phyloP scores from a whole-genome alignment of 2,329 filamentous ascomycete species.

The Epichloe hybrida region DNA sequence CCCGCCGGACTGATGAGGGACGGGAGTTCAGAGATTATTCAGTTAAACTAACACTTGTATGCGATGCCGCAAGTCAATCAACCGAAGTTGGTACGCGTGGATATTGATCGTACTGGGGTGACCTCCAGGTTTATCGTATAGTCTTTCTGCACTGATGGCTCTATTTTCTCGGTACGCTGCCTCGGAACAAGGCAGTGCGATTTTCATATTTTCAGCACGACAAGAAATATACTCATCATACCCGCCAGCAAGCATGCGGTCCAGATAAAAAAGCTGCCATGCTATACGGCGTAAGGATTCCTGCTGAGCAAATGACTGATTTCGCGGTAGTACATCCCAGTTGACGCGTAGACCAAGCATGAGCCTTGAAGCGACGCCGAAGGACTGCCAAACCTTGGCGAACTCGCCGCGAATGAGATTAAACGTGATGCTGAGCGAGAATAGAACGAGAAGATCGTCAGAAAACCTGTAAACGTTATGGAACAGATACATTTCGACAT shows the following conservation, averaged over 20 bases:
- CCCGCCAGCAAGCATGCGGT: constrained; percentile 24
- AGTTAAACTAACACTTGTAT: constrained; percentile 19
- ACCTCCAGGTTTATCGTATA: constrained; percentile 17
- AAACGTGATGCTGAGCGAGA: constrained; percentile 22
- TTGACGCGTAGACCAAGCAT: constrained; percentile 26
- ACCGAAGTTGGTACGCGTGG: constrained; percentile 22
- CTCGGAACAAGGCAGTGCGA: constrained; percentile 23
- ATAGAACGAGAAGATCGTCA: constrained; percentile 20
- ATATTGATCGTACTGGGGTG: constrained; percentile 15
- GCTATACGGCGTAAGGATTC: constrained; percentile 23
- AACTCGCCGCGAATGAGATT: constrained; percentile 23
- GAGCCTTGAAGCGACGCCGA: constrained; percentile 22
- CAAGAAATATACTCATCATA: constrained; percentile 27
- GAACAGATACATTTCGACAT: constrained; percentile 27
- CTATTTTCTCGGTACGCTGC: constrained; percentile 19
- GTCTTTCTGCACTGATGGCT: constrained; percentile 17
- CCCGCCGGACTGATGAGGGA: not conserved
- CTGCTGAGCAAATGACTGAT: constrained; percentile 20
- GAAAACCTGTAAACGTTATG: constrained; percentile 25
- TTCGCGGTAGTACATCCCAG: constrained; percentile 20
- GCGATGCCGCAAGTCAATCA: constrained; percentile 23
- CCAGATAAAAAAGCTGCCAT: constrained; percentile 26
- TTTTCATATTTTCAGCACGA: constrained; percentile 24
- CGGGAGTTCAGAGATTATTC: not conserved
- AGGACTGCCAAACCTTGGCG: constrained; percentile 27